Conservation (phyloP, 2,329 filamentous ascomycete species). For the Aureobasidium musti region DNA sequence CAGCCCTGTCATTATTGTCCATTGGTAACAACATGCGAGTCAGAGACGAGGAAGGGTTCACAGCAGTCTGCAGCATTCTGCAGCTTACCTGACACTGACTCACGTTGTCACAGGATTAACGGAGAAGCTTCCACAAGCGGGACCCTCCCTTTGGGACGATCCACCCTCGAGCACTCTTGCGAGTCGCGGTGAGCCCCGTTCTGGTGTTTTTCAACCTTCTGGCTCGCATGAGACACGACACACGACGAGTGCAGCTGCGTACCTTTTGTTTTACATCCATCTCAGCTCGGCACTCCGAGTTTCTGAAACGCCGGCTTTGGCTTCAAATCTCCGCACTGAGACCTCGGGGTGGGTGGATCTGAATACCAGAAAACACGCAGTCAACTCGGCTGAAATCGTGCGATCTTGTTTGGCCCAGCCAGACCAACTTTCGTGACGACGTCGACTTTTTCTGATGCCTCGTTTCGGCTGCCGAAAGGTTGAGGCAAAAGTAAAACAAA, state of each 20-base stretch:
- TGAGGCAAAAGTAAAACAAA: background rate
- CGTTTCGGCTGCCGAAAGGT: constrained; percentile 1
- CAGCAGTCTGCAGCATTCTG: constrained; percentile 18
- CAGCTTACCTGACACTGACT: constrained; percentile 24
- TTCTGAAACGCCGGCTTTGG: constrained; percentile 17
- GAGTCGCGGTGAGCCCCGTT: constrained; percentile 18
- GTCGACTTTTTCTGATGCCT: constrained; percentile 3
- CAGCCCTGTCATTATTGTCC: constrained; percentile 18
- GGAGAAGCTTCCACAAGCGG: constrained; percentile 23
- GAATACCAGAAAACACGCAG: constrained; percentile 5
- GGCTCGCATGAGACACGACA: constrained; percentile 17
- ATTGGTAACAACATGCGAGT: constrained; percentile 25
- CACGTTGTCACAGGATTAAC: constrained; percentile 17
- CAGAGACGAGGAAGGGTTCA: constrained; percentile 19
- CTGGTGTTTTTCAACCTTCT: constrained; percentile 1
- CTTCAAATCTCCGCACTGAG: constrained; percentile 27
- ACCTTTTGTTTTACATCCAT: constrained; percentile 23
- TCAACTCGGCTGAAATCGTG: constrained; percentile 23
- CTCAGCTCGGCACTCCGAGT: constrained; percentile 14
- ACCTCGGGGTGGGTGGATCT: constrained; percentile 6
- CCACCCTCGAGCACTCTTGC: constrained; percentile 8
- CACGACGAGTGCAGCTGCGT: constrained; percentile 11
- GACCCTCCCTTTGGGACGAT: background rate
- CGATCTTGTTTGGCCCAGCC: constrained; percentile 10
- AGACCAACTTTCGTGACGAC: background rate